Evolutionary conservation across 441 rosid species (phyloP), one percentile per base, ranked within the genome.

Genomic region (Gossypium gossypioides): DNA sequence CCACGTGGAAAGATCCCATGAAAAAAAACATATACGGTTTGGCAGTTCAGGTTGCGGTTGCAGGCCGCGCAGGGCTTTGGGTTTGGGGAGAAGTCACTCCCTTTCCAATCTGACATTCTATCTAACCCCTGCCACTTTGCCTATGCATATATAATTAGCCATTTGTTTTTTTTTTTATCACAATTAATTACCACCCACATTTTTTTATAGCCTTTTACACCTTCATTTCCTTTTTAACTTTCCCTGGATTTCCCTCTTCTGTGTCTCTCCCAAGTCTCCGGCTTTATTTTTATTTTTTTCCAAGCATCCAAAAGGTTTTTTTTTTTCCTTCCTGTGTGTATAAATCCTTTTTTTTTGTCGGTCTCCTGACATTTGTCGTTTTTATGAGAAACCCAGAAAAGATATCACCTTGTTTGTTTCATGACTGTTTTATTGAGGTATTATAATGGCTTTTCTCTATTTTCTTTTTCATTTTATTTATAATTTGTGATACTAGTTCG

Each of bases 361-460:
- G 37, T 74, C 48, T 29, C 50, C 75, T 19, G 58, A 27, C 57
- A 8, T 1, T 67, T 50, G 42, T 25, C 58, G 9, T 32, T 62
- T 16, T 34, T 63, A 32, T 75, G 61, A 64, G 61, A 72, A 55
- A 65, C 70, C 75, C 68, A 61, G 76, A 76, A 40, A 78, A 66
- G 13, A 44, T 72, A 15, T 74, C 63, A 59, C 63, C 72, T 70
- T 52, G 65, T 51, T 58, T 32, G 51, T 22, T 73, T 75, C 80
- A 60, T 80, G 69, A 51, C 69, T 57, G 72, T 59, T 71, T 70
- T 75, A 13, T 68, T 78, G 24, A 82, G 85, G 83, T 82, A 74
- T 58, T 66, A 1, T 65, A 62, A 8, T 70, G 27, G 4, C 34
- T 22, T 66, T 65, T 0, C 46, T 3, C 3, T 13, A 0, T 21